These are phyloP conservation scores for Cutaneotrichosporon sp. DNA, from an alignment of 1,284 basidiomycete genomes.

Conservation along the genomic window DNA sequence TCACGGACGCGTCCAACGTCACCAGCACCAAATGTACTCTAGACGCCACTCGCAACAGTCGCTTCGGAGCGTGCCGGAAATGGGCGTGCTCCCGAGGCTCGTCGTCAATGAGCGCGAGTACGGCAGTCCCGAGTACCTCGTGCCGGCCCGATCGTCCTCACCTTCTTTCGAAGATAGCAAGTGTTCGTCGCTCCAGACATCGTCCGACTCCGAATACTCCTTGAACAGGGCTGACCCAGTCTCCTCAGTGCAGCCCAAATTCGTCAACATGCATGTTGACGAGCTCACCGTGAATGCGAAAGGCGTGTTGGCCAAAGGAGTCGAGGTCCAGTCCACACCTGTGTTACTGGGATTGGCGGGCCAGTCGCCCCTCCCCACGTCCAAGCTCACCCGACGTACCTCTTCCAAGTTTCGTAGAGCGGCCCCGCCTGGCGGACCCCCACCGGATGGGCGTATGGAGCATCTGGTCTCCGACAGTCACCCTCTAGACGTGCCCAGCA, in stretches of 20 bases:
- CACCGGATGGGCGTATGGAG: neutral
- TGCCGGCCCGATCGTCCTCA: neutral
- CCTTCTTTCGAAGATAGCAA: slow-evolving; percentile 1
- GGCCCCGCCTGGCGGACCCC: neutral
- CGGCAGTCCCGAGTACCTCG: no score
- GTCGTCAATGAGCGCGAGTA: neutral
- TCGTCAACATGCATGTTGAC: neutral
- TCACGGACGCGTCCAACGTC: no score
- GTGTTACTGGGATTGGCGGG: neutral
- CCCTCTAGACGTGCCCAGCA: no score
- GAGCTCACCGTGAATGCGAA: neutral
- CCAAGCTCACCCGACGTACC: neutral
- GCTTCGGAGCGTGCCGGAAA: slow-evolving; percentile 1
- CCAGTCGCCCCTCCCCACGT: neutral
- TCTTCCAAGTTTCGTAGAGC: neutral
- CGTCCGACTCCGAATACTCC: neutral
- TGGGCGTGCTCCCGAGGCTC: neutral
- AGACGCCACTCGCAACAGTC: neutral
- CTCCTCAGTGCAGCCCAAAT: neutral
- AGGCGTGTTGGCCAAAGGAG: neutral
- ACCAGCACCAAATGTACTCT: neutral
- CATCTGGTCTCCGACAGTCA: neutral
- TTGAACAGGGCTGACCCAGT: neutral
- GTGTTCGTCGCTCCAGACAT: neutral
- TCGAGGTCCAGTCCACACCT: neutral